Conservation (phyloP, 129 eudicot species). For the Chrysanthemum seticuspe region DNA sequence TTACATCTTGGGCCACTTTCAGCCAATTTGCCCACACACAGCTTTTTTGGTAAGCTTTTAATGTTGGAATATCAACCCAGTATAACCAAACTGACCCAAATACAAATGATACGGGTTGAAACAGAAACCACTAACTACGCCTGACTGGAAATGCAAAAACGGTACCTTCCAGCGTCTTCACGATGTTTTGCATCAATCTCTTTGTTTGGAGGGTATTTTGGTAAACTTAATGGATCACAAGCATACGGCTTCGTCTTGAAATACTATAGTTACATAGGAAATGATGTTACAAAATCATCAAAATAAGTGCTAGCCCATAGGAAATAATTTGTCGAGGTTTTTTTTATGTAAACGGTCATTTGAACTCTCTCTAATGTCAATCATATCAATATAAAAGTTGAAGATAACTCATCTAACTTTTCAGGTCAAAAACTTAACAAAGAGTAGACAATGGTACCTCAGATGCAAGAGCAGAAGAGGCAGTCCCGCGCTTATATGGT, state of each 20-base stretch:
- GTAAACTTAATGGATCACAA: slow-evolving; percentile 92
- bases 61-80: too few relatives aligned
- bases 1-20: background rate
- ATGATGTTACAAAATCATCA: slow-evolving; percentile 10
- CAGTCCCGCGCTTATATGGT: slow-evolving; percentile 80
- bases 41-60: background rate
- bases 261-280: slow-evolving; percentile 45
- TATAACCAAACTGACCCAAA: background rate
- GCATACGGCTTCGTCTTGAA: slow-evolving; percentile 84
- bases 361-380: slow-evolving; percentile 13
- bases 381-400: background rate
- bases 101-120: background rate
- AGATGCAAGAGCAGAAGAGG: slow-evolving; percentile 80
- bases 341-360: slow-evolving; percentile 4
- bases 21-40: background rate
- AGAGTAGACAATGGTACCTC: slow-evolving; percentile 54
- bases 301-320: background rate
- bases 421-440: slow-evolving; percentile 14
- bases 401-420: background rate
- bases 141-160: slow-evolving; percentile 3
- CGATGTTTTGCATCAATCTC: slow-evolving; percentile 97
- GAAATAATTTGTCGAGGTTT: background rate
- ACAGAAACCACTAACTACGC: background rate
- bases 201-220: slow-evolving; percentile 90
- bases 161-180: slow-evolving; percentile 75